A percentile compares a stretch with the other conserved stretches of the same genome.
phyloP scores from a whole-genome alignment of 1,284 basidiomycete genomes.

The Trametes sp. region DNA sequence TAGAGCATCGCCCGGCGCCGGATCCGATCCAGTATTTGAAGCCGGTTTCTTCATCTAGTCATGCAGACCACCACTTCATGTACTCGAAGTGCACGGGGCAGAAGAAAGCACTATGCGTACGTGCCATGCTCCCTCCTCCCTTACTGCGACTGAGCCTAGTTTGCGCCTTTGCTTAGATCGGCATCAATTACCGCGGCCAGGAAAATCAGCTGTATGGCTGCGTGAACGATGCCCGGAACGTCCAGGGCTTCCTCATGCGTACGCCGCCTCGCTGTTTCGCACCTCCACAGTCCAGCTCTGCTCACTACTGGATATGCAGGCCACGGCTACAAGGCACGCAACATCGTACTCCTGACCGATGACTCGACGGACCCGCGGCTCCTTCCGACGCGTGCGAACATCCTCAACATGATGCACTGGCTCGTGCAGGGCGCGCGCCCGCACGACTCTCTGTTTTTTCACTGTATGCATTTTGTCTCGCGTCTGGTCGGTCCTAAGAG shows the following conservation, averaged over 20 bases:
- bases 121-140: slow-evolving; percentile 39
- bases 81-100: slow-evolving; percentile 78
- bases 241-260: slow-evolving; percentile 77
- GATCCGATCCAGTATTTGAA: slow-evolving; percentile 17
- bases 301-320: slow-evolving; percentile 51
- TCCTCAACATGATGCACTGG: slow-evolving; percentile 88
- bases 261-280: slow-evolving; percentile 33
- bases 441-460: slow-evolving; percentile 89
- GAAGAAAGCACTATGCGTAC: slow-evolving; percentile 77
- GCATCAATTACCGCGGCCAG: slow-evolving; percentile 82
- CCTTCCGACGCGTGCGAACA: slow-evolving; percentile 80
- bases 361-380: slow-evolving; percentile 64
- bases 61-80: slow-evolving; percentile 22
- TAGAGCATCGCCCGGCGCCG: slow-evolving; percentile 19
- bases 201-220: slow-evolving; percentile 74
- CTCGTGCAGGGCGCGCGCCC: slow-evolving; percentile 77
- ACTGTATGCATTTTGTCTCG: slow-evolving; percentile 57
- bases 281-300: neutral
- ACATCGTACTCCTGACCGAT: slow-evolving; percentile 86
- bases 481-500: neutral
- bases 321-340: slow-evolving; percentile 65
- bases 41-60: slow-evolving; percentile 8
- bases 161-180: slow-evolving; percentile 54
- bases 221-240: slow-evolving; percentile 82
- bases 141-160: neutral